Evolutionary conservation across 1,139 yeast genomes (phyloP), one percentile per base, ranked within the genome.

Genomic region (Tardiomyces blankii): DNA sequence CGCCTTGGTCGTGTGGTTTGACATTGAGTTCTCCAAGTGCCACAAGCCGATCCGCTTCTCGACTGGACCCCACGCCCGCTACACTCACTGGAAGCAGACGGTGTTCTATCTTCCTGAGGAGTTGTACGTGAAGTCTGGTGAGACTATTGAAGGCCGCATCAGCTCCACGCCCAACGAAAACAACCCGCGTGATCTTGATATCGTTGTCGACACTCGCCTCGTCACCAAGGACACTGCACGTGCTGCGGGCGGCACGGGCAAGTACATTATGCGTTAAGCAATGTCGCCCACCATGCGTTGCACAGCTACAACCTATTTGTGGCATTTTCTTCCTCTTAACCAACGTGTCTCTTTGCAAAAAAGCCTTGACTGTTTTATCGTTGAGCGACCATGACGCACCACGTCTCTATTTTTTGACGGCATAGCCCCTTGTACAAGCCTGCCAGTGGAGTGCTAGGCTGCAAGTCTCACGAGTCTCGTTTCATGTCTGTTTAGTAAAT

Each of bases 1-100:
- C 59, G 99, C 96, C 32, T 70, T 85, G 52, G 80, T 93, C 52
- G 83, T 89, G 21, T 91, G 97, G 96, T 91, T 89, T 63, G 98
- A 91, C 61, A 85, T 89, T 59, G 88, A 78, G 55, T 91, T 91
- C 75, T 85, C 87, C 48, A 60, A 60, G 40, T 58, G 67, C 48
- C 65, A 62, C 47, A 63, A 66, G 54, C 64, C 67, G 19, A 60
- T 68, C 48, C 54, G 55, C 35, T 69, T 70, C 55, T 67, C 73
- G 21, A 70, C 74, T 18, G 74, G 75, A 4, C 74, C 74, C 6
- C 68, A 65, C 43, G 69, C 72, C 27, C 63, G 61, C 46, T 67
- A 67, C 60, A 70, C 74, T 11, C 74, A 70, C 58, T 93, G 99
- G 99, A 93, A 91, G 66, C 98, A 91, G 69, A 85, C 96, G 18